Evolutionary conservation across 1,139 yeast genomes (phyloP), one percentile per base, ranked within the genome.

Genomic region (Saccharomyces hybrid): DNA sequence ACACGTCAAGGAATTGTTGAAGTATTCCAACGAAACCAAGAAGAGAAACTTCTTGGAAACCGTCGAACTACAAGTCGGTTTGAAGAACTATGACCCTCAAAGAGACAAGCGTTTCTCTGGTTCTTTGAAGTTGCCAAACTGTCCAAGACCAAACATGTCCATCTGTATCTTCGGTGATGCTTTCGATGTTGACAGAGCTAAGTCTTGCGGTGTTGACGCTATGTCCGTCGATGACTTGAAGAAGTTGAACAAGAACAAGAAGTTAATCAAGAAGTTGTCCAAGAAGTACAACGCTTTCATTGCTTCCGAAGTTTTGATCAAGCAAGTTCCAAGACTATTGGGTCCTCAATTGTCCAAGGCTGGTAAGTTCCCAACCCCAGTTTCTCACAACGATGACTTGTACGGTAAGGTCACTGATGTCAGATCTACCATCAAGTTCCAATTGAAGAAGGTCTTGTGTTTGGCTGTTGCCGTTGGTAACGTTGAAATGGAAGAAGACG

Each of bases 31-130:
- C 74, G 95, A 89, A 78, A 88, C 95, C 84, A 93, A 93, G 89
- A 93, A 93, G 96, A 90, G 99, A 87, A 93, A 95, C 96, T 95
- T 95, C 83, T 87, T 93, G 81, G 99, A 95, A 85, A 93, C 99
- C 79, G 91, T 95, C 74, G 99, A 95, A 83, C 86, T 95, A 77
- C 99, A 95, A 83, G 96, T 95, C 74, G 99, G 99, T 78, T 85
- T 95, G 74, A 95, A 95, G 91, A 93, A 93, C 96, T 95, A 95
- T 82, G 99, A 95, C 80, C 98, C 99, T 76, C 99, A 95, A 84
- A 91, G 99, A 88, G 99, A 95, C 81, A 95, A 95, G 93, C 98
- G 99, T 89, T 95, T 95, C 98, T 91, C 98, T 77, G 99, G 99
- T 83, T 76, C 98, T 75, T 86, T 95, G 82, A 93, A 86, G 82